Evolutionary conservation across 257 asterid species (phyloP).

Genomic region (Asclepias syriaca): DNA sequence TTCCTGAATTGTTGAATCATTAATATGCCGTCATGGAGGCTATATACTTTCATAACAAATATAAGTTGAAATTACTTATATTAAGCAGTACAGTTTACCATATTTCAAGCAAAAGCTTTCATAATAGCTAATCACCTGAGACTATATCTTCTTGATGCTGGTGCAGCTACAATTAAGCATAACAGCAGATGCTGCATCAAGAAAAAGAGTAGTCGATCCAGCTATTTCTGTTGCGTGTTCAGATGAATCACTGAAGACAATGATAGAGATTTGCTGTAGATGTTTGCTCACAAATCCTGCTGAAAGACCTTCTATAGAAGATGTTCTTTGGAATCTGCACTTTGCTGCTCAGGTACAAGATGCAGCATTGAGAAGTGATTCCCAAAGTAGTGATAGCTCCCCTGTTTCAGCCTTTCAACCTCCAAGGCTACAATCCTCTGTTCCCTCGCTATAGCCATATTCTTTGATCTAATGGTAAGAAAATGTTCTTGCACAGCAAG

Average conservation of each 20-base stretch:
- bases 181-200: constrained; percentile 42
- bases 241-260: constrained; percentile 57
- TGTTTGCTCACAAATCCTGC: constrained; percentile 55
- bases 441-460: constrained; percentile 22
- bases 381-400: constrained; percentile 69
- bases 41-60: neutral
- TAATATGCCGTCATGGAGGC: neutral
- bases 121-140: neutral
- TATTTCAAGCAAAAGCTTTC: neutral
- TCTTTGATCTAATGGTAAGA: neutral
- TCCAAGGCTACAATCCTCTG: constrained; percentile 31
- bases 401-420: constrained; percentile 58
- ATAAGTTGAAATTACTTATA: neutral
- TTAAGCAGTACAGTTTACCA: neutral
- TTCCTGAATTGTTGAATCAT: neutral
- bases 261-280: constrained; percentile 70
- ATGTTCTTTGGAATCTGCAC: constrained; percentile 84
- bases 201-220: constrained; percentile 55
- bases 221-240: constrained; percentile 43
- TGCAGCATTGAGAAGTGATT: constrained; percentile 41
- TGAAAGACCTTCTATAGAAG: constrained; percentile 85
- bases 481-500: neutral
- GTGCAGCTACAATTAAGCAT: constrained; percentile 53
- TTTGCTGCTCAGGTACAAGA: constrained; percentile 94
- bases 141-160: neutral